These are phyloP conservation scores for Claviceps pusilla DNA, from an alignment of 2,329 filamentous ascomycete species.

Conservation along the genomic window DNA sequence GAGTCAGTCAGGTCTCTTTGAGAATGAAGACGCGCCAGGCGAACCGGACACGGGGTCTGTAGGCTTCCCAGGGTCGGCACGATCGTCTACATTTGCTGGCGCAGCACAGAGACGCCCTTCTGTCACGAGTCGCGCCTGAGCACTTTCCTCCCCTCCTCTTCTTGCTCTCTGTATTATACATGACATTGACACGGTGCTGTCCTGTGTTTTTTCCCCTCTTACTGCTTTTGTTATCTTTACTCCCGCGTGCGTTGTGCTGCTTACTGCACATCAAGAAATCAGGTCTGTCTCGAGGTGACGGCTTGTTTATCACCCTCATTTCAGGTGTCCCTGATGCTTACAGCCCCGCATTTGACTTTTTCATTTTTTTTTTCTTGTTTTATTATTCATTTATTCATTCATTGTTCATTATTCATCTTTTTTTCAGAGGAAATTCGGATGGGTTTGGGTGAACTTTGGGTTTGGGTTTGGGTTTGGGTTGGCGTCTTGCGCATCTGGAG, in stretches of 20 bases:
- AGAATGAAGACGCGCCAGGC: slow-evolving; percentile 42
- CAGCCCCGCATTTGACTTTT: neutral
- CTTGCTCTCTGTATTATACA: neutral
- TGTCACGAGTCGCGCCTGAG: slow-evolving; percentile 31
- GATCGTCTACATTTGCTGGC: slow-evolving; percentile 32
- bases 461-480: neutral
- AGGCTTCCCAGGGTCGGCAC: slow-evolving; percentile 21
- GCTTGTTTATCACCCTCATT: neutral
- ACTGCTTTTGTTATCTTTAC: neutral
- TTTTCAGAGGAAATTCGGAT: neutral
- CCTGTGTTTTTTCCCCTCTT: neutral
- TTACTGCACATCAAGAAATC: neutral
- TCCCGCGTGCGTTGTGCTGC: neutral
- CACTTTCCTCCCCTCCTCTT: neutral
- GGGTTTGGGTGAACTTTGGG: neutral
- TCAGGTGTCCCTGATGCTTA: neutral
- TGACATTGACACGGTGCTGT: neutral
- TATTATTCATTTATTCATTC: neutral
- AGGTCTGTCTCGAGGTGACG: neutral
- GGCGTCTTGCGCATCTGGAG: neutral
- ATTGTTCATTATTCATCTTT: neutral
- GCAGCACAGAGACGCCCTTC: slow-evolving; percentile 30
- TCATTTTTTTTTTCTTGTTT: neutral
- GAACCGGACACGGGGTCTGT: slow-evolving; percentile 35
- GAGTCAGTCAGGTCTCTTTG: slow-evolving; percentile 29